These are phyloP conservation scores for Austroboletus olivaceoglutinosus DNA, from an alignment of 1,284 basidiomycete species.

Conservation along the genomic window DNA sequence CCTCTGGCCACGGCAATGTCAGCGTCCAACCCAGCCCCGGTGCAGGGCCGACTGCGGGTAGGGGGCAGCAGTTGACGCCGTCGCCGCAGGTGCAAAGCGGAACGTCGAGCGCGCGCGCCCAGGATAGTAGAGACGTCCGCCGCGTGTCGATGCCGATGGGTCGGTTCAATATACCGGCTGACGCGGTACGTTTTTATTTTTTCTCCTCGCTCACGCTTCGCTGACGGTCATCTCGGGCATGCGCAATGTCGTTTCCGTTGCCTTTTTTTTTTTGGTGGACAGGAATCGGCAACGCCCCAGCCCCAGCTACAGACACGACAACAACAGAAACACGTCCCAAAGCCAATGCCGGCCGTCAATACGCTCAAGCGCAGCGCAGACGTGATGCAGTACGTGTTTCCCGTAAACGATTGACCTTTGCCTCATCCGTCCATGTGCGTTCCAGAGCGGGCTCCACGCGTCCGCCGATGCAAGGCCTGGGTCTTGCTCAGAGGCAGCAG, in stretches of 20 bases:
- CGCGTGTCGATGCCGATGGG: constrained; percentile 44
- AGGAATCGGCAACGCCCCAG: constrained; percentile 5
- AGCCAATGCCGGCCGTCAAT: constrained; percentile 8
- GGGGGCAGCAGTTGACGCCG: too few species aligned
- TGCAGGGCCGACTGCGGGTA: background rate
- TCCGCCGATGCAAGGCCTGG: constrained; percentile 43
- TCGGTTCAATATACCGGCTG: constrained; percentile 52
- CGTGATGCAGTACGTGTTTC: constrained; percentile 39
- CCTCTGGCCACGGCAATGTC: background rate
- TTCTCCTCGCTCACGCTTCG: too few species aligned
- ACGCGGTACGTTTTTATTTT: constrained; percentile 34
- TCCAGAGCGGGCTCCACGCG: constrained; percentile 17
- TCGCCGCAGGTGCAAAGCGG: constrained; percentile 2
- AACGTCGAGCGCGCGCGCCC: constrained; percentile 1
- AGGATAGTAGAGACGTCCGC: constrained; percentile 17
- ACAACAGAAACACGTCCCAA: background rate
- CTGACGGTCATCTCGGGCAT: too few species aligned
- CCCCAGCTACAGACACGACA: background rate
- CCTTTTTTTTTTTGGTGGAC: background rate
- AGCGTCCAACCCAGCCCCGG: background rate
- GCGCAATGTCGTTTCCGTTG: too few species aligned
- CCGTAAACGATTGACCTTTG: too few species aligned
- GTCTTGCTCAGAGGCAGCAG: constrained; percentile 39
- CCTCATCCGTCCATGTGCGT: background rate
- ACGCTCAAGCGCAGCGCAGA: constrained; percentile 41